Percentiles rank a stretch among this genome's conserved stretches.
Evolutionary conservation across 2,329 filamentous ascomycete species (phyloP).

Genomic region (Lecanosticta acicola): DNA sequence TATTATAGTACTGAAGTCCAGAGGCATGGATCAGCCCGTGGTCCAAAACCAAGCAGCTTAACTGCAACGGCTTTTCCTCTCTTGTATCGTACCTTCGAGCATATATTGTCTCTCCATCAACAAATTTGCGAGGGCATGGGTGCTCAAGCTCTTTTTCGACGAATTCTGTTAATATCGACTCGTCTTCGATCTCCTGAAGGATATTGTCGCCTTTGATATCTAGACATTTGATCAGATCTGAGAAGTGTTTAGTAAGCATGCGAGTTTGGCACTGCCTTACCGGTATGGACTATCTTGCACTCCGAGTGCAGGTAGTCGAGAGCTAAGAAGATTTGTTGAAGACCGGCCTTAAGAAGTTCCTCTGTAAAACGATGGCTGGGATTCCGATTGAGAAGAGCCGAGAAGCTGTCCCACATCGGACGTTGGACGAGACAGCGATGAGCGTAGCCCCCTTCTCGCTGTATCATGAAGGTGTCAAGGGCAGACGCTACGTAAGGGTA

Average conservation of each 20-base stretch:
- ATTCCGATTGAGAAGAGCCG: background rate
- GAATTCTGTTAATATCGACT: background rate
- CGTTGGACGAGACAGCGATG: slow-evolving; percentile 1
- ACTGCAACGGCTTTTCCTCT: no score
- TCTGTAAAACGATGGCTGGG: background rate
- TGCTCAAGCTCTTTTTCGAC: background rate
- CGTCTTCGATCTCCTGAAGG: slow-evolving; percentile 3
- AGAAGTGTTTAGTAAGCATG: background rate
- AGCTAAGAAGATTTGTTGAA: background rate
- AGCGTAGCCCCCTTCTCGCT: background rate
- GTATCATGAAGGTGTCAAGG: background rate
- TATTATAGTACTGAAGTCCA: no score
- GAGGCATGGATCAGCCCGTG: no score
- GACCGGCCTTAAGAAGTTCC: background rate
- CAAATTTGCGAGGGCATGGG: background rate
- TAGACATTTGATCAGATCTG: background rate
- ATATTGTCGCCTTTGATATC: slow-evolving; percentile 8
- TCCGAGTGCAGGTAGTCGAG: slow-evolving; percentile 1
- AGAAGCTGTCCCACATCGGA: slow-evolving; percentile 2
- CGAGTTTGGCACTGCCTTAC: no score
- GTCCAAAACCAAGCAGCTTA: no score
- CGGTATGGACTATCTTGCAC: background rate
- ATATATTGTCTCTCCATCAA: background rate
- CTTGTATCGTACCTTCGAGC: no score
- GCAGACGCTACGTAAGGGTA: background rate